Conservation (phyloP, 352 stramenopile genomes). For the Pythium dissimile region DNA sequence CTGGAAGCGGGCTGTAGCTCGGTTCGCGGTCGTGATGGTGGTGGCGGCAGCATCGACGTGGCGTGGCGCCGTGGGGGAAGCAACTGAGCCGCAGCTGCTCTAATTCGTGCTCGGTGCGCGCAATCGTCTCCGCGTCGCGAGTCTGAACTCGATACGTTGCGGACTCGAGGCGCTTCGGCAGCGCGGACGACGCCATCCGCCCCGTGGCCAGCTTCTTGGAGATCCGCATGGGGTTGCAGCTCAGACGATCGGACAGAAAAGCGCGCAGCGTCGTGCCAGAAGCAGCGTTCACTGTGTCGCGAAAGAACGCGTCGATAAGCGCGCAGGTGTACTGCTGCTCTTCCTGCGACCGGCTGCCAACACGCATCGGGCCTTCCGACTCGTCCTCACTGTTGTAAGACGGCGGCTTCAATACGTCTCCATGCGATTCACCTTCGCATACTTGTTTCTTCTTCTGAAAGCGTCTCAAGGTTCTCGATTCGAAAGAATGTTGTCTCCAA, state of each 20-base stretch:
- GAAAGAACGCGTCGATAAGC: constrained; percentile 20
- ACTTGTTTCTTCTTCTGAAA: neutral
- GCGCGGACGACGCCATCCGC: neutral
- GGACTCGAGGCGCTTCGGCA: neutral
- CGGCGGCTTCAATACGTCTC: neutral
- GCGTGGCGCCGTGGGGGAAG: constrained; percentile 2
- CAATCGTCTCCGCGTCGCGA: neutral
- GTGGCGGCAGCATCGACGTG: neutral
- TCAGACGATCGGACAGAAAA: constrained; percentile 21
- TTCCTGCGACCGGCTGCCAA: constrained; percentile 27
- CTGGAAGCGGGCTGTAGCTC: neutral
- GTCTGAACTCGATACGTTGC: neutral
- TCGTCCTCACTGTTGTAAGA: neutral
- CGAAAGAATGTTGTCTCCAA: constrained; percentile 5
- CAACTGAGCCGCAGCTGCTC: constrained; percentile 4
- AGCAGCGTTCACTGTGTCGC: constrained; percentile 6
- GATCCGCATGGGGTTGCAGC: constrained; percentile 26
- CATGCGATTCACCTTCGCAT: neutral
- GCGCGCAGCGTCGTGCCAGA: constrained; percentile 17
- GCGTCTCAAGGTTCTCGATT: neutral
- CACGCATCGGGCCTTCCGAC: neutral
- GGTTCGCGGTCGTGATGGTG: neutral
- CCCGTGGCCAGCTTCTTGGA: constrained; percentile 23
- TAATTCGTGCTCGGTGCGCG: neutral
- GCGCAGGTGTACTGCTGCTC: constrained; percentile 53